Conservation (phyloP, 2,329 filamentous ascomycete genomes). For the Pleomassaria siparia region DNA sequence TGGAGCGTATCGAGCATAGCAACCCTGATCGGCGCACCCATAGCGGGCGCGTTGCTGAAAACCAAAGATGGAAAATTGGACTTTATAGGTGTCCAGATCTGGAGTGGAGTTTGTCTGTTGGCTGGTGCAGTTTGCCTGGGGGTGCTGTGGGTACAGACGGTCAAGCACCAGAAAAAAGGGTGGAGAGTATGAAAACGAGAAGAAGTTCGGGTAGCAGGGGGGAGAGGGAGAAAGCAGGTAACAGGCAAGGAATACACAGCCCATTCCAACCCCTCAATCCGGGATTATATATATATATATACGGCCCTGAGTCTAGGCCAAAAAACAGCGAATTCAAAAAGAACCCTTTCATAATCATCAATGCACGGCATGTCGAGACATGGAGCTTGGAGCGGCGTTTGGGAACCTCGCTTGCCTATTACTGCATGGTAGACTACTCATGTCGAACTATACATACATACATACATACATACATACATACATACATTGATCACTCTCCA, state of each 20-base stretch:
- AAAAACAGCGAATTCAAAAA: no score
- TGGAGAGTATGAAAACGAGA: constrained; percentile 30
- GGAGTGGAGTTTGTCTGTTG: constrained; percentile 39
- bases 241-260: neutral
- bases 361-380: no score
- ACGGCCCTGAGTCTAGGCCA: no score
- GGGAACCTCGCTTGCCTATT: no score
- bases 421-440: no score
- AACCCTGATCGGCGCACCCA: constrained; percentile 38
- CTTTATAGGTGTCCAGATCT: constrained; percentile 38
- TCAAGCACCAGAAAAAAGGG: constrained; percentile 27
- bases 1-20: constrained; percentile 41
- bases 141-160: constrained; percentile 29
- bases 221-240: neutral
- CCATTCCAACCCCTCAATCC: no score
- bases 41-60: constrained; percentile 36
- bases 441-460: no score
- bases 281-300: no score
- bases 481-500: no score
- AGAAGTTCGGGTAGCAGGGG: neutral
- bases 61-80: constrained; percentile 22
- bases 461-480: no score
- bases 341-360: no score
- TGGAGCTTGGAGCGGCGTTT: no score
- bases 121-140: constrained; percentile 26